Base-by-base conservation (phyloP, 441 rosid genomes). In the Pelargonium fulgidum region DNA sequence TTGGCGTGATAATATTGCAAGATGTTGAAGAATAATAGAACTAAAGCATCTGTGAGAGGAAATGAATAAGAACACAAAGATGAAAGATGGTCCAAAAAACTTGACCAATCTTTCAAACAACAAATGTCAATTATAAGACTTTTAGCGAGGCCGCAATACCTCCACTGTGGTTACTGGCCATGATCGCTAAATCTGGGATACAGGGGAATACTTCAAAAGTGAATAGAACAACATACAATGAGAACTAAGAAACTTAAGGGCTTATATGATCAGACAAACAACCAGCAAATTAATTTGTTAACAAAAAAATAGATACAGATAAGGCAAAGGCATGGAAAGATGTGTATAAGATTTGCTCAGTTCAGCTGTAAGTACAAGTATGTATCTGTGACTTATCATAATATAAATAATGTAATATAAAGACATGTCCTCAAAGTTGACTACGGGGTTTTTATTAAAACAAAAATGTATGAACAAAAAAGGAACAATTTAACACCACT, bases 1-100 rank as follows among this genome's bases (percentile, higher is more conserved):
- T 70, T 68, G 68, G 65, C 62, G 17, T 56, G 62, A 56, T 17
- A 52, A 56, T 56, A 17, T 19, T 56, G 62, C 62, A 56, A 56
- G 12, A 14, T 20, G 24, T 45, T 62, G 14, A 56, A 52, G 68
- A 1, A 65, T 74, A 64, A 54, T 19, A 7, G 39, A 24, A 52
- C 20, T 52, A 56, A 56, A 17, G 62, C 24, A 3, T 56, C 11
- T 17, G 10, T 17, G 24, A 7, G 12, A 56, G 59, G 24, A 56
- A 6, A 56, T 16, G 24, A 6, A 56, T 17, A 19, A 56, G 62
- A 20, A 56, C 24, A 22, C 9, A 56, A 56, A 56, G 24, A 14
- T 13, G 62, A 56, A 56, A 56, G 24, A 14, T 13, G 62, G 24
- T 56, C 24, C 62, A 56, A 14, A 56, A 56, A 17, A 17, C 3